Evolutionary conservation across 2,329 filamentous ascomycete species (phyloP).

Genomic region (Emergomyces orientalis): DNA sequence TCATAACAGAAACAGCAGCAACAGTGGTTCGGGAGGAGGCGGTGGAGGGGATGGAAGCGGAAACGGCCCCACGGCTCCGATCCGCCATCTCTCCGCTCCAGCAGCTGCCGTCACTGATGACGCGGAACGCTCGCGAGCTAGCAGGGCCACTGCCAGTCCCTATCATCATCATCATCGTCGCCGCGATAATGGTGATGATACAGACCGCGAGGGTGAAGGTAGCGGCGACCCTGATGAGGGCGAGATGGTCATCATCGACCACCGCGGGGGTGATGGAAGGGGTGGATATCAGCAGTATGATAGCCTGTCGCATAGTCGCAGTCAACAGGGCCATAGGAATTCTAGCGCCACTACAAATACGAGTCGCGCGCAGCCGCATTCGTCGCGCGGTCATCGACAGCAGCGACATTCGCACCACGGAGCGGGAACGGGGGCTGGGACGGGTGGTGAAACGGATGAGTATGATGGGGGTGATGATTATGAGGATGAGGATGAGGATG

Average conservation of each 20-base stretch:
- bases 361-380: background rate
- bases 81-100: background rate
- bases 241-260: background rate
- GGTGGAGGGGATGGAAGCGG: background rate
- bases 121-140: background rate
- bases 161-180: background rate
- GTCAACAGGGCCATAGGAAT: background rate
- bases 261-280: background rate
- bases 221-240: background rate
- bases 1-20: background rate
- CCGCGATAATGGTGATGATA: background rate
- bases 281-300: background rate
- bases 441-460: conserved; percentile 18
- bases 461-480: conserved; percentile 15
- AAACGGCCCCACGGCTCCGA: background rate
- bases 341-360: background rate
- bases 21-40: background rate
- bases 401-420: background rate
- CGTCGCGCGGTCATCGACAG: conserved; percentile 5
- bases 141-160: background rate
- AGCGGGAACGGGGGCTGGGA: conserved; percentile 41
- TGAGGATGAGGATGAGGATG: conserved; percentile 12
- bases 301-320: background rate
- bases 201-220: background rate
- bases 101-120: background rate